Base-by-base conservation (phyloP, 129 eudicot genomes). In the Flaveria sonorensis region DNA sequence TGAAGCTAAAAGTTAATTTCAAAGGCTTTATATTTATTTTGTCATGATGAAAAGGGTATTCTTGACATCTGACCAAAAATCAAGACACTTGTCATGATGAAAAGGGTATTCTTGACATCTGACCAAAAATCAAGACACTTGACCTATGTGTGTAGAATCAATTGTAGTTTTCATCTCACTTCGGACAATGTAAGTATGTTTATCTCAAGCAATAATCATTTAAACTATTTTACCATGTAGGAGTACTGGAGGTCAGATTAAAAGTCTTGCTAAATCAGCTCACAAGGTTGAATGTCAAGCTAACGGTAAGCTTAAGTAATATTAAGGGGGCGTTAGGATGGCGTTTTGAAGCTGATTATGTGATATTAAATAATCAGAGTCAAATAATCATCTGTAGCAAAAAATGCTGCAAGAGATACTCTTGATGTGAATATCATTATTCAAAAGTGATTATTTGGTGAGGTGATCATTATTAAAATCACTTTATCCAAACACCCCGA, bases 261-360 rank as follows among this genome's bases (percentile, higher is more conserved):
- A 81, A 73, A 78, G 85, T 55, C 87, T 93, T 60, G 84, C 95
- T 42, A 93, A 85, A 83, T 85, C 96, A 28, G 89, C 87, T 82
- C 76, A 83, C 75, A 88, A 82, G 83, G 92, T 76, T 77, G 96
- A 90, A 87, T 66, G 84, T 61, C 83, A 88, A 82, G 94, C 98
- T 79, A 81, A 86, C 47, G 96, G 98, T 93, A 85, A 28, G 83
- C 61, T 52, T 26, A 19, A 70, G 9, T 66, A 3, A 63, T 6
- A 30, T 13, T 11, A 12, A 2, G 64, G 32, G 32, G 30, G 30
- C 21, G 64, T 19, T 57, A n/a, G 2, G 59, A 52, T n/a, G 59
- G 21, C 10, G 21, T 52, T 0, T 15, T 20, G 15, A 21, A 57
- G 0, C 64, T 57, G 64, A 1, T 56, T 10, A 21, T 21, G 13